Conservation (phyloP, 148 eudicot genomes). For the Hydrangea macrophylla region DNA sequence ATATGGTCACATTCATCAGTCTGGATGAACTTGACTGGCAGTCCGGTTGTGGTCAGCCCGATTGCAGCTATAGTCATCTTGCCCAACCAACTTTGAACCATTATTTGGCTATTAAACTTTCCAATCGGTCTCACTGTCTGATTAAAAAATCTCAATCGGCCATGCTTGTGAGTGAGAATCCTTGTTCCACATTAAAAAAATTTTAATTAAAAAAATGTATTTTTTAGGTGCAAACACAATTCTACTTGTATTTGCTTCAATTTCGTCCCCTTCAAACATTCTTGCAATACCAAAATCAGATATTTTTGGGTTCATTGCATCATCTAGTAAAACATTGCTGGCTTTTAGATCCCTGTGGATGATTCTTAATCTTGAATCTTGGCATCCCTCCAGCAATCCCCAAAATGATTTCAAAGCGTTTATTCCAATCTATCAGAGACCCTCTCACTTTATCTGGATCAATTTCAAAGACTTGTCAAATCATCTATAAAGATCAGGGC, state of each 20-base stretch:
- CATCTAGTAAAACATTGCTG: constrained; percentile 49
- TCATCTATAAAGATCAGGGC: not conserved
- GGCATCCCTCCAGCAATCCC: constrained; percentile 61
- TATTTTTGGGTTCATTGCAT: constrained; percentile 50
- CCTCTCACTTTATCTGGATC: constrained; percentile 35
- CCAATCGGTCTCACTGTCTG: no score
- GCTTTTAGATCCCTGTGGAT: constrained; percentile 66
- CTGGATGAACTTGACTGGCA: no score
- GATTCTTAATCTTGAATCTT: constrained; percentile 54
- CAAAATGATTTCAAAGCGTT: constrained; percentile 36
- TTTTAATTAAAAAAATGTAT: no score
- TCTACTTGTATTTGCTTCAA: constrained; percentile 44
- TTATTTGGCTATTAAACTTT: no score
- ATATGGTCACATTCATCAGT: no score
- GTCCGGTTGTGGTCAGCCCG: no score
- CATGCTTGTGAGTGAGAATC: no score
- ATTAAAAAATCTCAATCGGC: no score
- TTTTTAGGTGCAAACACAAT: no score
- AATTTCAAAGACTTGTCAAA: not conserved
- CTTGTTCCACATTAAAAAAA: no score
- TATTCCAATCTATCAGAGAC: constrained; percentile 38
- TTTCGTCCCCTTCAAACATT: constrained; percentile 41
- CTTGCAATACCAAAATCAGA: constrained; percentile 66
- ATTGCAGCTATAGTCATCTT: no score
- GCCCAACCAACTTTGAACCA: no score